These are phyloP conservation scores for Haematococcus lacustris DNA, from an alignment of 139 green algal species.

Conservation along the genomic window DNA sequence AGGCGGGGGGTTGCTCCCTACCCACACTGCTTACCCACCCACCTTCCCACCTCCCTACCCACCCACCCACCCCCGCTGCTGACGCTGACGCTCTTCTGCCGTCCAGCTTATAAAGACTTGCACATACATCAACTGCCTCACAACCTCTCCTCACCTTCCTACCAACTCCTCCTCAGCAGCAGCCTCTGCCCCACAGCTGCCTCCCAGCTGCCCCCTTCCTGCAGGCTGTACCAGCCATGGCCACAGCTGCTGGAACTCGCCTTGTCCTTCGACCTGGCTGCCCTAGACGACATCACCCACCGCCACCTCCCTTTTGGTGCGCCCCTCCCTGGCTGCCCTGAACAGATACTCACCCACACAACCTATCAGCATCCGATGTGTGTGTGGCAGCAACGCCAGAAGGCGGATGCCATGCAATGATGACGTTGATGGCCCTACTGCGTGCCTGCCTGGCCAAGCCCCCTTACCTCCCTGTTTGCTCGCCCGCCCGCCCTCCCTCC, in stretches of 20 bases:
- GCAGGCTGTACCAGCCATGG: slow-evolving; percentile 78
- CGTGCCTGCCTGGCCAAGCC: neutral
- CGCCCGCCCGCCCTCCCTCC: neutral
- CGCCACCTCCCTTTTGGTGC: slow-evolving; percentile 82
- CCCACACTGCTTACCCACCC: too few species aligned
- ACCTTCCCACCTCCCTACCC: too few species aligned
- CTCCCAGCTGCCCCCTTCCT: neutral
- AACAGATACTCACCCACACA: neutral
- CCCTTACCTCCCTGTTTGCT: neutral
- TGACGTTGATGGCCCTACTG: neutral
- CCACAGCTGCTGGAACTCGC: slow-evolving; percentile 61
- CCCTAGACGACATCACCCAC: slow-evolving; percentile 71
- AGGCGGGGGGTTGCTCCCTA: too few species aligned
- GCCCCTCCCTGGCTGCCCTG: slow-evolving; percentile 5
- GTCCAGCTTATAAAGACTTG: too few species aligned
- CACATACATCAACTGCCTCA: too few species aligned
- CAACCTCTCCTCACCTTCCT: too few species aligned
- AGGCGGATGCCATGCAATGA: neutral
- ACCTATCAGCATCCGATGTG: neutral
- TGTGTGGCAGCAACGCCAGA: neutral
- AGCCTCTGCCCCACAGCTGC: too few species aligned
- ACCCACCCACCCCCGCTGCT: too few species aligned
- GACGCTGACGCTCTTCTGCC: too few species aligned
- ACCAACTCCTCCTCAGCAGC: too few species aligned
- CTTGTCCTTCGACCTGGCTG: slow-evolving; percentile 51